phyloP scores from a whole-genome alignment of 2,329 filamentous ascomycete genomes.

The Ciborinia camelliae region DNA sequence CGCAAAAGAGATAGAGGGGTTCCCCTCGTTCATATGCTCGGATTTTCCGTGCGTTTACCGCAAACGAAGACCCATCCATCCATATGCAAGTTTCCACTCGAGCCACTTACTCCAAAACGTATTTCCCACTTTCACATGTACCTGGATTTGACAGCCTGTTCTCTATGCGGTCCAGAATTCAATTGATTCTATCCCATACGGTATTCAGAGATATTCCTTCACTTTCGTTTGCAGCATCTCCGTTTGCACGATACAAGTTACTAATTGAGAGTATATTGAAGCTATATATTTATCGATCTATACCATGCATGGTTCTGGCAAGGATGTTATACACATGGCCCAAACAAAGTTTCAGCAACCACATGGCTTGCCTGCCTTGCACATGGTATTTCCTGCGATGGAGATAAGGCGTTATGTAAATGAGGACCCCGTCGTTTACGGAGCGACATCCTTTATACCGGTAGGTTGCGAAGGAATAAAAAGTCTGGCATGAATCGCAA shows the following conservation, averaged over 20 bases:
- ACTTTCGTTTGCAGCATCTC: neutral
- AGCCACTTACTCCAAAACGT: neutral
- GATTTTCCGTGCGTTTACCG: neutral
- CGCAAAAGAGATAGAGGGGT: neutral
- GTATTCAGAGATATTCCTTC: neutral
- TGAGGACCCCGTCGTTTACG: neutral
- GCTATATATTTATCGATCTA: neutral
- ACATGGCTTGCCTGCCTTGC: constrained; percentile 3
- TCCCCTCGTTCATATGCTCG: constrained; percentile 1
- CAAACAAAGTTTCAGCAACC: neutral
- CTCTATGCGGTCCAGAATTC: neutral
- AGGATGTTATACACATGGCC: neutral
- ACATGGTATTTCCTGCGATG: neutral
- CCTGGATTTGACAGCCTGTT: neutral
- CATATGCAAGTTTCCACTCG: neutral
- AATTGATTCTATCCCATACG: neutral
- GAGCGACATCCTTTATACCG: neutral
- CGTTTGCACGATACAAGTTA: constrained; percentile 6
- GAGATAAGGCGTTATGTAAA: neutral
- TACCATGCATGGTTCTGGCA: neutral
- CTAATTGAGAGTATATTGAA: neutral
- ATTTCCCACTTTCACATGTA: neutral
- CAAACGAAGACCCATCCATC: neutral
- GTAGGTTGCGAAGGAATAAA: neutral
- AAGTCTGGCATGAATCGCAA: neutral